Evolutionary conservation across 371 early-diverging fungal species (phyloP), one percentile per base, ranked within the genome.

Genomic region (Rhizopus arrhizus): DNA sequence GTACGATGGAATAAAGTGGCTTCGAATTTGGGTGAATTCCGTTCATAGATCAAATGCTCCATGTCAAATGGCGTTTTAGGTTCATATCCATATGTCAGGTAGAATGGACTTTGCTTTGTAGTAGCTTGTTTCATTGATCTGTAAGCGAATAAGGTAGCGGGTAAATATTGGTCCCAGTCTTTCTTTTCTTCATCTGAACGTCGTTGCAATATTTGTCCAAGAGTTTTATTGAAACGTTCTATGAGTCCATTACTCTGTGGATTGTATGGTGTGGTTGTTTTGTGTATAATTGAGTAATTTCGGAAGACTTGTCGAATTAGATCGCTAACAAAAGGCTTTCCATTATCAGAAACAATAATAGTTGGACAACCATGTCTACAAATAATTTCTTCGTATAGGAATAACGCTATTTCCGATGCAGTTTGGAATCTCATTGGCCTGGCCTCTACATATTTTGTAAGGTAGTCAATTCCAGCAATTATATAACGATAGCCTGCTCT

Each of bases 391-490:
- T 50, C 50, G 33, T 50, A 50, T 3, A 50, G 13, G 15, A 50
- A 50, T 5, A 22, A 5, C 9, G 22, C 28, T 7, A 47, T 28
- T 47, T 47, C 28, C 9, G 28, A 10, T 4, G 47, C n/a, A 47
- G 9, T 47, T 16, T 47, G 47, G 47, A 28, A 47, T 22, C 47
- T n/a, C 22, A 28, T 47, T n/a, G 53, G 15, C 15, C 53, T 10
- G 10, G 42, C 56, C 43, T 55, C 56, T 5, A 43, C 28, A 9
- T 33, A 42, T 43, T 55, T 55, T 1, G 66, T 66, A 0, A 63
- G 42, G n/a, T 66, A 66, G 12, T 66, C 70, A 5, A 66, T 53
- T 4, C 64, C 64, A 2, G 66, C 70, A 11, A 70, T 28, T 2
- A 70, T 52, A 41, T 70, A 70, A 3, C 50, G 49, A 41, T 70